Evolutionary conservation across 441 rosid species (phyloP).

Genomic region (Flueggea neowawraea): DNA sequence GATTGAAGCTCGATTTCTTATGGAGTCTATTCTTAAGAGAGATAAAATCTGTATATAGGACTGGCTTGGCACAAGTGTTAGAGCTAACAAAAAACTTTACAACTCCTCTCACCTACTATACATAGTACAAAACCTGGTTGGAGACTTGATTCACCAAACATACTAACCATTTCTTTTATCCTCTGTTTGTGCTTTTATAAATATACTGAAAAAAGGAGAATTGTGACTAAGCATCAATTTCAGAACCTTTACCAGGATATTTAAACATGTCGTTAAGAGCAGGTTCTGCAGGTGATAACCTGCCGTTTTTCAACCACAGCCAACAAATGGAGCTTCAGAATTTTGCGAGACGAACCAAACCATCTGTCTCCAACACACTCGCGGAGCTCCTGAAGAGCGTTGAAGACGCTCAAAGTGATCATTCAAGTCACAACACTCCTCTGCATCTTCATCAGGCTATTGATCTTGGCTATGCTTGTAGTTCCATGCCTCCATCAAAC

Average conservation of each 20-base stretch:
- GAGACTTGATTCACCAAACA: slow-evolving; percentile 49
- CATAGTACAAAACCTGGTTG: slow-evolving; percentile 28
- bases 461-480: slow-evolving; percentile 31
- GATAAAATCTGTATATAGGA: too few relatives aligned
- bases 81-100: slow-evolving; percentile 8
- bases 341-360: slow-evolving; percentile 17
- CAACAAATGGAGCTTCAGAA: slow-evolving; percentile 41
- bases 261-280: slow-evolving; percentile 28
- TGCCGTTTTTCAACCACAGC: slow-evolving; percentile 28
- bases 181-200: slow-evolving; percentile 26
- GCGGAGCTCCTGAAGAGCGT: slow-evolving; percentile 61
- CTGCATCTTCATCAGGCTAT: slow-evolving; percentile 28
- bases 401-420: slow-evolving; percentile 43
- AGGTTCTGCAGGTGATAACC: slow-evolving; percentile 14
- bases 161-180: slow-evolving; percentile 17
- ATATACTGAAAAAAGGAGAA: slow-evolving; percentile 19
- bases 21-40: too few relatives aligned
- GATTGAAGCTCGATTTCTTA: too few relatives aligned
- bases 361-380: slow-evolving; percentile 43
- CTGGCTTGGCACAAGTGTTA: not conserved
- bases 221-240: slow-evolving; percentile 24
- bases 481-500: slow-evolving; percentile 23
- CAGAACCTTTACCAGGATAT: slow-evolving; percentile 21
- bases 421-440: slow-evolving; percentile 13
- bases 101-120: slow-evolving; percentile 52